Base-by-base conservation (phyloP, 2,329 filamentous ascomycete species). In the Phialophora macrospora region DNA sequence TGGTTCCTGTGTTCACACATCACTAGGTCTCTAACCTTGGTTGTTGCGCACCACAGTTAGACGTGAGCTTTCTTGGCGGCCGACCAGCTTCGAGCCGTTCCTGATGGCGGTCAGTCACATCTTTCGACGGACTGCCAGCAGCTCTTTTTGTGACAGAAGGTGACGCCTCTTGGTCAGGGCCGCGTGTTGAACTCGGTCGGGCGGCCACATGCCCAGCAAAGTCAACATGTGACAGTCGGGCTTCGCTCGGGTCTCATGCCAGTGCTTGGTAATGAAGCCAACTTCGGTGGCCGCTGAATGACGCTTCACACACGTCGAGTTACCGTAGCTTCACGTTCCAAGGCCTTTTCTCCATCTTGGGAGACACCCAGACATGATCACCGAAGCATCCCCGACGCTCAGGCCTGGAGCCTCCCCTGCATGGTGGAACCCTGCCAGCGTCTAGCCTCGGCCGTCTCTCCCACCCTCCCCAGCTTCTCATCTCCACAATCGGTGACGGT, bases 371-470 rank as follows among this genome's bases (percentile, higher is more conserved):
- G 28, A 14, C 26, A 38, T 26, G 28, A 17, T 22, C 20, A 4
- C 41, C 56, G 32, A 32, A n/a, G 20, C 52, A 55, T 55, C 26
- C 11, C 52, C 52, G 32, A 32, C 52, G 24, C 30, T 20, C 48
- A 26, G 14, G 38, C 38, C 59, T 49, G 26, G 26, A 30, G 22
- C 2, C 38, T 22, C 34, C 9, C 22, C 24, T 49, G 46, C 46
- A 26, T 12, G 8, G 46, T 8, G 20, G 46, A 14, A 49, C 4
- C 8, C 24, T 4, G 26, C 20, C n/a, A 49, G 46, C 46, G 1
- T 49, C 48, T 6, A 20, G 14, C 20, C 52, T 11, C 28, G 8
- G 14, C 52, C 52, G 22, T 34, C 7, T 1, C 51, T n/a, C 52
- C 52, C n/a, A n/a, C n/a, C n/a, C n/a, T n/a, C n/a, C 38, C 22